Conservation (phyloP, 345 rosid species). For the Eucalyptus rudis region DNA sequence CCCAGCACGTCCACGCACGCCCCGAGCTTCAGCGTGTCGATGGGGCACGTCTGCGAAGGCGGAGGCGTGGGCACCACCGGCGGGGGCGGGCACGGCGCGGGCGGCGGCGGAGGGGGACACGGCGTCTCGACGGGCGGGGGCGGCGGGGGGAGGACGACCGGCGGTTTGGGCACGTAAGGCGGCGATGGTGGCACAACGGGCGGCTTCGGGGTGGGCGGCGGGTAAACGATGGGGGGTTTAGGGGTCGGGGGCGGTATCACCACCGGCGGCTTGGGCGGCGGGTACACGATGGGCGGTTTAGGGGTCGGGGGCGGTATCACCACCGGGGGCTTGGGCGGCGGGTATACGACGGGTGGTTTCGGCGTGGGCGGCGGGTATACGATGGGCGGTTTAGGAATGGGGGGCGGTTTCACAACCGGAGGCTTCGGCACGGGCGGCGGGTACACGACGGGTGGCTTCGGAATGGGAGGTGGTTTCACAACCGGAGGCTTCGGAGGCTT, state of each 20-base stretch:
- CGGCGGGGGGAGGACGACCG: neutral
- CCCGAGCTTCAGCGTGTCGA: slow-evolving; percentile 60
- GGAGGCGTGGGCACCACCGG: neutral
- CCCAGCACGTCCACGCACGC: slow-evolving; percentile 89
- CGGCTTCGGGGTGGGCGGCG: slow-evolving; percentile 7
- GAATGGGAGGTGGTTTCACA: neutral
- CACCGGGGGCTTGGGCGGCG: neutral
- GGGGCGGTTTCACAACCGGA: neutral
- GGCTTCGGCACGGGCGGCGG: slow-evolving; percentile 6
- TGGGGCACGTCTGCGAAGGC: slow-evolving; percentile 47
- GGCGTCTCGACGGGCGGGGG: slow-evolving; percentile 30
- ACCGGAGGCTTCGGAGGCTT: neutral
- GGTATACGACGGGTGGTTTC: neutral
- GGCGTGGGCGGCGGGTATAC: neutral
- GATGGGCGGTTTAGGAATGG: neutral
- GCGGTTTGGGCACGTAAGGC: neutral
- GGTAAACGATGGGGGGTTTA: slow-evolving; percentile 7
- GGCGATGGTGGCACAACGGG: neutral
- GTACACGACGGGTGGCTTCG: neutral
- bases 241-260: too few relatives aligned
- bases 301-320: neutral
- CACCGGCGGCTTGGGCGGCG: neutral
- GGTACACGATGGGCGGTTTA: neutral
- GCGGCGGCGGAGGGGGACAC: slow-evolving; percentile 37
- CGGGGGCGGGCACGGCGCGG: slow-evolving; percentile 7